A percentile compares a stretch with the other conserved stretches of the same genome.
Conservation (phyloP, 2,329 filamentous ascomycete species). For the Bipolaris oryzae region DNA sequence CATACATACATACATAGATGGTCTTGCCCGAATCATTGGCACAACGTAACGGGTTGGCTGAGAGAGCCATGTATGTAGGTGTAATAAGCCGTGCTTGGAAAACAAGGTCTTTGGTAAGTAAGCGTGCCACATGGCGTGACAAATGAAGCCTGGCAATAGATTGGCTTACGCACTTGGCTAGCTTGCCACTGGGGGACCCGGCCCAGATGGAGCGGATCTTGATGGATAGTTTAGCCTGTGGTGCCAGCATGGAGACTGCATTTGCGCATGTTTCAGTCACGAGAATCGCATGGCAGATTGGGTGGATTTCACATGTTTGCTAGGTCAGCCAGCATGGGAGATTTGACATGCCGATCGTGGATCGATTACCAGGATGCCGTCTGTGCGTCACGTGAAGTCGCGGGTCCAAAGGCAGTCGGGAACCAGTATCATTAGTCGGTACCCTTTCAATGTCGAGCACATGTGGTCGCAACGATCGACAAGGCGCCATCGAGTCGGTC, state of each 20-base stretch:
- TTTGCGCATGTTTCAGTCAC: constrained; percentile 2
- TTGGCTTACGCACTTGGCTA: background rate
- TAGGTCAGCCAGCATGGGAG: constrained; percentile 1
- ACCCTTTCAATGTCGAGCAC: background rate
- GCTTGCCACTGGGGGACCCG: background rate
- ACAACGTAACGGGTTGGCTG: background rate
- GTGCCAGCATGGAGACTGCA: constrained; percentile 1
- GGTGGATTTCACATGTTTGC: constrained; percentile 4
- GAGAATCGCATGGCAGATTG: constrained; percentile 1
- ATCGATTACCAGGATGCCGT: background rate
- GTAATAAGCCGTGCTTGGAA: no score
- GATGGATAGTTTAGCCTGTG: background rate
- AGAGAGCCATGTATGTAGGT: background rate
- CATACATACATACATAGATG: constrained; percentile 1
- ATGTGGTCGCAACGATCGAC: constrained; percentile 1
- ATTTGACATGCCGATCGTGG: constrained; percentile 8
- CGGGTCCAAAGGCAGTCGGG: background rate
- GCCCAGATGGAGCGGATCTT: background rate
- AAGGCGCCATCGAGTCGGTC: constrained; percentile 1
- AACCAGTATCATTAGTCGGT: background rate
- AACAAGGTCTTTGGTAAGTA: background rate
- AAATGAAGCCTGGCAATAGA: background rate
- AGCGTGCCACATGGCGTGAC: constrained; percentile 1
- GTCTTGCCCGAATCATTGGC: background rate
- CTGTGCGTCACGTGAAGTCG: constrained; percentile 1